Evolutionary conservation across 441 rosid species (phyloP).

Genomic region (Eruca vesicaria): DNA sequence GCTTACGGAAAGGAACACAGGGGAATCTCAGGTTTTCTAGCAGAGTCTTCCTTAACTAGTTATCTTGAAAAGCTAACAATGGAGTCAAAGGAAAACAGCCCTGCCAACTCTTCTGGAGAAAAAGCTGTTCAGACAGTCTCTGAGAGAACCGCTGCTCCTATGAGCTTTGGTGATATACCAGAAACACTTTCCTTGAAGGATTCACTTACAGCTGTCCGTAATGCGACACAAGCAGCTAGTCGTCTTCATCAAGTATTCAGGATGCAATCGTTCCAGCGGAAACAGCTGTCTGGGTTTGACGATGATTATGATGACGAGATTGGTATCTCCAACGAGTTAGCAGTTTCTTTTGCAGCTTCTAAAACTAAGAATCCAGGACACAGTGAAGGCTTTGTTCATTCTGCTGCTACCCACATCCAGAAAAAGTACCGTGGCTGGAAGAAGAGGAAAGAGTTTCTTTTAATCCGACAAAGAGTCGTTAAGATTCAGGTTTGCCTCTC

Average conservation of each 20-base stretch:
- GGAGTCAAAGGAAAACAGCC: conserved; percentile 45
- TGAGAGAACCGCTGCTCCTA: conserved; percentile 65
- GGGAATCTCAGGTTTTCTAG: conserved; percentile 97
- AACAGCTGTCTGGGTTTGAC: conserved; percentile 48
- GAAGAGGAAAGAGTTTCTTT: conserved; percentile 78
- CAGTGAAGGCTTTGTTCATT: conserved; percentile 47
- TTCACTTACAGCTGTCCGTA: conserved; percentile 81
- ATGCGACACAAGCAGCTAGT: conserved; percentile 95
- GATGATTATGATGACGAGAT: conserved; percentile 48
- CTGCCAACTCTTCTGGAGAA: conserved; percentile 36
- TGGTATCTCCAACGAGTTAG: conserved; percentile 51
- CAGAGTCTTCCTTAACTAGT: conserved; percentile 74
- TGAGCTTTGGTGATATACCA: conserved; percentile 49
- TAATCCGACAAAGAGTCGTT: conserved; percentile 76
- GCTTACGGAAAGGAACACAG: conserved; percentile 87
- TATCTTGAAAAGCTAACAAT: conserved; percentile 59
- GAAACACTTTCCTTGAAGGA: conserved; percentile 74
- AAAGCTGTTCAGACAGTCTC: conserved; percentile 69
- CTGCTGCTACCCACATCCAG: conserved; percentile 86
- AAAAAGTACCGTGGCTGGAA: conserved; percentile 93
- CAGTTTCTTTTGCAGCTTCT: conserved; percentile 56
- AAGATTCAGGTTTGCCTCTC: conserved; percentile 70
- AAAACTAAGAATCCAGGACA: conserved; percentile 50
- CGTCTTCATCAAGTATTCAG: conserved; percentile 89
- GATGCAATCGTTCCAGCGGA: conserved; percentile 85